A percentile compares a stretch with the other conserved stretches of the same genome.
Conservation (phyloP, 2,329 filamentous ascomycete species). For the Pochonia chlamydosporia region DNA sequence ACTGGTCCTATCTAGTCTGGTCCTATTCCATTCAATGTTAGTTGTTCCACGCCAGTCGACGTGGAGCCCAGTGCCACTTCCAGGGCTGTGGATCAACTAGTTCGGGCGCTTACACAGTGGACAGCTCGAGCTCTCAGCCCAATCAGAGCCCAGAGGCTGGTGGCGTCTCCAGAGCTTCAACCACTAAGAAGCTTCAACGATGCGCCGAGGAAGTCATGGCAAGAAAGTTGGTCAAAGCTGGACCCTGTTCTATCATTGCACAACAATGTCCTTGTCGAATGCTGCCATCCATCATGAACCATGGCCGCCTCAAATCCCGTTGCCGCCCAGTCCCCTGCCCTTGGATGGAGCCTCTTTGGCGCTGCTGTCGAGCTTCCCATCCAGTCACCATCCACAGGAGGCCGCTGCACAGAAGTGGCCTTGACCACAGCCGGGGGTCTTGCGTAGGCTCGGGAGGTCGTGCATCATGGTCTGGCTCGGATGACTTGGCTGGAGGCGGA, state of each 20-base stretch:
- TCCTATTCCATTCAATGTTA: too few relatives aligned
- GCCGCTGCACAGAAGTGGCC: neutral
- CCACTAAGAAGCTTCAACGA: constrained; percentile 4
- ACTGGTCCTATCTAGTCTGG: constrained; percentile 1
- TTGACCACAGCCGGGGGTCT: neutral
- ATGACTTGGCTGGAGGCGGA: neutral
- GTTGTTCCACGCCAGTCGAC: too few relatives aligned
- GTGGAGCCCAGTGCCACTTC: too few relatives aligned
- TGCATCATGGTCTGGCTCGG: neutral
- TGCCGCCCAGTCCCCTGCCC: constrained; percentile 9
- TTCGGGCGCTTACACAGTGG: constrained; percentile 2
- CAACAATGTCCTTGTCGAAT: neutral
- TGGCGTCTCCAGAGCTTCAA: neutral
- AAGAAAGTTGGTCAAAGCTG: neutral
- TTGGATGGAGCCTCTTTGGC: neutral
- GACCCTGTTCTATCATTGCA: neutral
- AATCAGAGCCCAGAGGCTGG: neutral
- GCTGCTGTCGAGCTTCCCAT: neutral
- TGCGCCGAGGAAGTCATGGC: neutral
- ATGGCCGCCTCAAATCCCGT: constrained; percentile 3
- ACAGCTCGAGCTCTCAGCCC: neutral
- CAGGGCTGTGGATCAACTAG: too few relatives aligned
- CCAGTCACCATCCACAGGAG: neutral
- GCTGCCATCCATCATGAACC: neutral
- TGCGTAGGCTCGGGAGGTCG: neutral